Evolutionary conservation across 2,329 filamentous ascomycete species (phyloP).

Genomic region (Penicillium sp.): DNA sequence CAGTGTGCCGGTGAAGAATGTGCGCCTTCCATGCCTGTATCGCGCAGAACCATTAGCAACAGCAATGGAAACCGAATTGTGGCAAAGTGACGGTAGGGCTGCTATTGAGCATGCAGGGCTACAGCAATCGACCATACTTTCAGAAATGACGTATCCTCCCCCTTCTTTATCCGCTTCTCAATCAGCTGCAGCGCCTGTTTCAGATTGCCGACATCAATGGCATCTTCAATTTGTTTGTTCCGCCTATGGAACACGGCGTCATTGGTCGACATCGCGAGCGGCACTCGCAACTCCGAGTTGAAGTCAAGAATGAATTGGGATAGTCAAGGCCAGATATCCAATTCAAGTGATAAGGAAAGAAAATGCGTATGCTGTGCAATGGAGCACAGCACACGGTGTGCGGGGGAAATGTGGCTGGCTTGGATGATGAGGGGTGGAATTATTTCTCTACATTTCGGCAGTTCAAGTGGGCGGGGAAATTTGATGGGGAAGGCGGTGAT

Average conservation of each 20-base stretch:
- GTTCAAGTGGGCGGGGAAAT: constrained; percentile 22
- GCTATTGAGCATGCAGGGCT: background rate
- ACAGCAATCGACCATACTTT: constrained; percentile 32
- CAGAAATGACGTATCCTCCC: constrained; percentile 50
- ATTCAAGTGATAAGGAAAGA: background rate
- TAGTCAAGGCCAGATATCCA: background rate
- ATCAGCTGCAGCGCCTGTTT: constrained; percentile 56
- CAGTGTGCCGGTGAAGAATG: constrained; percentile 46
- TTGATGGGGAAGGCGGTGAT: constrained; percentile 30
- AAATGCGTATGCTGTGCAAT: constrained; percentile 28
- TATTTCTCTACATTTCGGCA: constrained; percentile 20
- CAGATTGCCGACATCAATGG: constrained; percentile 52
- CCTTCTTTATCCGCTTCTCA: constrained; percentile 61
- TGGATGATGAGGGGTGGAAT: constrained; percentile 22
- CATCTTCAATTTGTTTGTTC: constrained; percentile 56
- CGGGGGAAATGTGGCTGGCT: constrained; percentile 17
- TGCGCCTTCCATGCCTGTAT: constrained; percentile 50
- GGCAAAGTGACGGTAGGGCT: background rate
- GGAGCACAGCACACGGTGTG: constrained; percentile 33
- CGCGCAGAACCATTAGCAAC: constrained; percentile 15
- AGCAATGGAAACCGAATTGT: background rate
- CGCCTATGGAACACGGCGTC: constrained; percentile 50
- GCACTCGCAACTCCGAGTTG: background rate
- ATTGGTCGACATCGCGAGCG: constrained; percentile 33
- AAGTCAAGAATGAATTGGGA: background rate